Percentiles rank a stretch among this genome's conserved stretches.
Conservation (phyloP, 208 protist species). For the Leishmania turanica region DNA sequence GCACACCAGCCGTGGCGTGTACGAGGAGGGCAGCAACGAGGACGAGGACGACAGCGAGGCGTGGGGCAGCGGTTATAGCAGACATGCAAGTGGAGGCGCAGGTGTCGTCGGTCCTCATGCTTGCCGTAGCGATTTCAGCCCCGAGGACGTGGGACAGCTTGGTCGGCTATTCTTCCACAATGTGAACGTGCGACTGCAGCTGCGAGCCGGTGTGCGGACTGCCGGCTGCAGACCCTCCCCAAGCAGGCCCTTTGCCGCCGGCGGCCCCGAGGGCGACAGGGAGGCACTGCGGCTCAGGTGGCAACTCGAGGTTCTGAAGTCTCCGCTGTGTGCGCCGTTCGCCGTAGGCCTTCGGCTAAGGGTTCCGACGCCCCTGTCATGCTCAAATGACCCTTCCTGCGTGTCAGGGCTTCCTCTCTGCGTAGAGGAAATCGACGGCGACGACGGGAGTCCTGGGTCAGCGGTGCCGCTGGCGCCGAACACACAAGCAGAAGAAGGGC, state of each 20-base stretch:
- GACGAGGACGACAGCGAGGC: neutral
- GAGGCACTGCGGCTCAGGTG: conserved; percentile 16
- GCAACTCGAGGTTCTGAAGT: conserved; percentile 50
- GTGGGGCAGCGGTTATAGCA: neutral
- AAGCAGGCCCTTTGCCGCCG: conserved; percentile 5
- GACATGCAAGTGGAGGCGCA: neutral
- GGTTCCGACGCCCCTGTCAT: neutral
- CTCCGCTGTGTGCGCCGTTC: conserved; percentile 37
- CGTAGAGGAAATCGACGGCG: conserved; percentile 11
- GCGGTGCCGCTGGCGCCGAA: neutral
- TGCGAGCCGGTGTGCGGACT: conserved; percentile 18
- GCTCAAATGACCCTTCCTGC: neutral
- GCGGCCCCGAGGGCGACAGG: neutral
- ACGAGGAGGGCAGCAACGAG: neutral
- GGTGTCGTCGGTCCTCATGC: neutral
- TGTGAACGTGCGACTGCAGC: conserved; percentile 69
- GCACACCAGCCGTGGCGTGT: neutral
- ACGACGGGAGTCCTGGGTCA: conserved; percentile 2
- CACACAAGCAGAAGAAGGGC: neutral
- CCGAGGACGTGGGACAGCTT: conserved; percentile 30
- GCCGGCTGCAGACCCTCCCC: neutral
- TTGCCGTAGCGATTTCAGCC: neutral
- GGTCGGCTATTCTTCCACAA: conserved; percentile 66
- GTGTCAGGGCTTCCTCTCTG: conserved; percentile 4
- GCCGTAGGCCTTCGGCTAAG: conserved; percentile 15